Base-by-base conservation (phyloP, 1,284 basidiomycete genomes). In the Vanrija sp. region DNA sequence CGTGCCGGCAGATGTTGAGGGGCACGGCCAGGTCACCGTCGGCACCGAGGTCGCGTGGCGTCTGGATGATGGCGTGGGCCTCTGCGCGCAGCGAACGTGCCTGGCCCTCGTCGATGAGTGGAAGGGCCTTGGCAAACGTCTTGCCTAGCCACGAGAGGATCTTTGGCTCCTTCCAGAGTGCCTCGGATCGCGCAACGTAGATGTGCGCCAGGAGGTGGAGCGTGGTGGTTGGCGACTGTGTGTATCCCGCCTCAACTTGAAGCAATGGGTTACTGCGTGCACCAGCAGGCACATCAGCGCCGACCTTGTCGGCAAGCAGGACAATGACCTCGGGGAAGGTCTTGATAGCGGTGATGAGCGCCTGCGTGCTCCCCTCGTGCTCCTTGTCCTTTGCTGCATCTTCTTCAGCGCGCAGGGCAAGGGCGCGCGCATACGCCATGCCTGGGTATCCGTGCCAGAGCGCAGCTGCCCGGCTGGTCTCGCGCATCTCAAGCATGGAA, bases 281-380 rank as follows among this genome's bases (percentile, higher is more conserved):
- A 1, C 81, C 77, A 3, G 75, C 74, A 0, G 89, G 81, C 1
- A 95, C 71, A 6, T 78, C 74, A 3, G 87, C 81, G 16, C 91
- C 89, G 12, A 88, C 80, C 74, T 91, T 92, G 69, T 92, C 89
- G 2, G 89, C 88, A 0, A 96, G 77, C 7, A 91, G 79, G 0
- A 86, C 85, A 0, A 91, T 82, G 6, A 93, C 81, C 7, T 86
- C 84, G 0, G 92, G 92, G 73, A 91, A 95, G 0, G 83, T 81
- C 15, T 81, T 69, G 14, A 93, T 83, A 0, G 91, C 91, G 16
- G 87, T 81, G 52, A 80, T 78, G 39, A 96, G 78, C 0, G 86
- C 88, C 34, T 76, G 75, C 0, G 85, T 86, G 61, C 86, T 87
- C 45, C 75, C 75, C n/a, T 78, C 75, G 66, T 85, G 81, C 63